These are phyloP conservation scores for Candida coleopterorum DNA, from an alignment of 805 yeast genomes.

Conservation along the genomic window DNA sequence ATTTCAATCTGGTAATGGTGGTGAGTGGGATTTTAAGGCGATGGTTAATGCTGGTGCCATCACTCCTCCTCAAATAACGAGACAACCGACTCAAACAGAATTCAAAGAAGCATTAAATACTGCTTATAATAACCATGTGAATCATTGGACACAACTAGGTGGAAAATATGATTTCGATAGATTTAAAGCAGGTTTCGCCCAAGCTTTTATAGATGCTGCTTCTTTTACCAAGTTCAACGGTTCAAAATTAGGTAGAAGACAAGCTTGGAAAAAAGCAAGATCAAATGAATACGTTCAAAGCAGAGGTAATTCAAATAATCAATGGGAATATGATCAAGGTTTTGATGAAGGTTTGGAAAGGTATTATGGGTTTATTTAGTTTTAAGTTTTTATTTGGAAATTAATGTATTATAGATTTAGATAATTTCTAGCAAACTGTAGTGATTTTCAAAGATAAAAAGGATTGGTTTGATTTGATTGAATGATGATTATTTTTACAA, in stretches of 20 bases:
- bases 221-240: conserved; percentile 66
- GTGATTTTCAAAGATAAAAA: no score
- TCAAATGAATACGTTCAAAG: conserved; percentile 52
- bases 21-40: conserved; percentile 91
- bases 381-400: not conserved
- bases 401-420: conserved; percentile 1
- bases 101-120: conserved; percentile 36
- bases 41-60: conserved; percentile 62
- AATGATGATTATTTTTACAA: not conserved
- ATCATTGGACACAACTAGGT: conserved; percentile 57
- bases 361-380: conserved; percentile 20
- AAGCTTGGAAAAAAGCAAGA: conserved; percentile 66
- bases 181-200: conserved; percentile 69
- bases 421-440: no score
- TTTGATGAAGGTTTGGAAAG: conserved; percentile 57
- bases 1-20: conserved; percentile 85
- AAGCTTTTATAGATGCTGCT: conserved; percentile 71
- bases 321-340: conserved; percentile 93
- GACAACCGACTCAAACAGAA: conserved; percentile 36
- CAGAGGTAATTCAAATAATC: conserved; percentile 51
- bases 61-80: conserved; percentile 15
- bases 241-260: conserved; percentile 67
- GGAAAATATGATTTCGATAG: conserved; percentile 72
- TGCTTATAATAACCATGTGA: conserved; percentile 42
- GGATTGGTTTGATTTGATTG: no score